Percentiles rank a stretch among this genome's conserved stretches.
Evolutionary conservation across 257 asterid genomes (phyloP).

Genomic region (Nicotiana knightiana): DNA sequence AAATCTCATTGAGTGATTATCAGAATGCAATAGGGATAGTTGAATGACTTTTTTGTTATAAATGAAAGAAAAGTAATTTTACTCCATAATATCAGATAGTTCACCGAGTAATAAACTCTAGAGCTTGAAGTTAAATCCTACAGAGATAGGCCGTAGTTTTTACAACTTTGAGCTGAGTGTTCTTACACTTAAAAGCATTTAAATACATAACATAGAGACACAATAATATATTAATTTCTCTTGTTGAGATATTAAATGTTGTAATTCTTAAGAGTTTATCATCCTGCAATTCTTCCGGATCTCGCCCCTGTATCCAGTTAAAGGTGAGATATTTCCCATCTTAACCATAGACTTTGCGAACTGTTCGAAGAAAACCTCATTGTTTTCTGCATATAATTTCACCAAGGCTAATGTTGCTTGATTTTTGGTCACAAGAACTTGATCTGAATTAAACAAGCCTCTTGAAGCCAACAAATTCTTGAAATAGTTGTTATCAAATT

Average conservation of each 20-base stretch:
- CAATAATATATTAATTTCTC: no score
- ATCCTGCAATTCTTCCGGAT: conserved; percentile 64
- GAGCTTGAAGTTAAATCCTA: no score
- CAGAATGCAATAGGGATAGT: no score
- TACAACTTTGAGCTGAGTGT: no score
- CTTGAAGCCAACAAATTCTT: conserved; percentile 55
- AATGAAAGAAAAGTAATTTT: no score
- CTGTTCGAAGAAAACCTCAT: conserved; percentile 58
- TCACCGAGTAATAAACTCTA: no score
- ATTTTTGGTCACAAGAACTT: conserved; percentile 60
- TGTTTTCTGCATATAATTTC: conserved; percentile 51
- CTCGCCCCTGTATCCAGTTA: conserved; percentile 66
- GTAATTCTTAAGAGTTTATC: conserved; percentile 17
- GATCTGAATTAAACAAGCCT: conserved; percentile 73
- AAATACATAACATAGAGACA: no score
- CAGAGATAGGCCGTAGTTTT: no score
- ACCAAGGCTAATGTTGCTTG: conserved; percentile 48
- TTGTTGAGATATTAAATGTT: neutral
- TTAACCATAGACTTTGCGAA: conserved; percentile 72
- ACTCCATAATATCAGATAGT: no score
- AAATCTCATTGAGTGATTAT: no score
- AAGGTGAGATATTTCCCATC: conserved; percentile 84
- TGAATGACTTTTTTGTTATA: no score
- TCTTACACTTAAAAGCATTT: no score
- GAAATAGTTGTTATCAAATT: conserved; percentile 71